A percentile compares a stretch with the other conserved stretches of the same genome.
phyloP scores from a whole-genome alignment of 495 filamentous ascomycete genomes.

The Tetracladium marchalianum region DNA sequence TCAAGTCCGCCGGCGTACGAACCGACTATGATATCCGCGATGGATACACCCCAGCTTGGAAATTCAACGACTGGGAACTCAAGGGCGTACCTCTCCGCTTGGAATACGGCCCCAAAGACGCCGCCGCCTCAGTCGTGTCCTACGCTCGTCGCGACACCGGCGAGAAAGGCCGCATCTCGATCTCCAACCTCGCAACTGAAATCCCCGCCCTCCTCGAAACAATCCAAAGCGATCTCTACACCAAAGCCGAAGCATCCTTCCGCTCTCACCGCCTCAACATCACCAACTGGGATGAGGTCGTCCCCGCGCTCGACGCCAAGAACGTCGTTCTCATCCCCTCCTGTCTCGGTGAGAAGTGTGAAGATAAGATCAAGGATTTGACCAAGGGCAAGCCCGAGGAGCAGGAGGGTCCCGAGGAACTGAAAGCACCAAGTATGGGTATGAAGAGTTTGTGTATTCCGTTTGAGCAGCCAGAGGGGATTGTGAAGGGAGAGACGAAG shows the following conservation, averaged over 20 bases:
- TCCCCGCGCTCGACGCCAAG: slow-evolving; percentile 79
- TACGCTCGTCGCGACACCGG: slow-evolving; percentile 83
- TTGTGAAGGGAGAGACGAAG: slow-evolving; percentile 72
- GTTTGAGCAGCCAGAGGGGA: slow-evolving; percentile 82
- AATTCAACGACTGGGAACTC: slow-evolving; percentile 97
- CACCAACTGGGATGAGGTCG: slow-evolving; percentile 81
- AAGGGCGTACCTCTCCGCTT: slow-evolving; percentile 88
- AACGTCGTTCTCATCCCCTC: slow-evolving; percentile 83
- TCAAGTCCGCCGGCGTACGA: slow-evolving; percentile 59
- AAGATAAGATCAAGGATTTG: slow-evolving; percentile 87
- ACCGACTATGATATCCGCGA: slow-evolving; percentile 70
- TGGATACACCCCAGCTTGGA: slow-evolving; percentile 85
- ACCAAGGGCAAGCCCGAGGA: slow-evolving; percentile 64
- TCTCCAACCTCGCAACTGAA: slow-evolving; percentile 57
- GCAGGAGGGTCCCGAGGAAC: slow-evolving; percentile 59
- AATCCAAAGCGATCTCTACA: slow-evolving; percentile 81
- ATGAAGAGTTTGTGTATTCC: slow-evolving; percentile 97
- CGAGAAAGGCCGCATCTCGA: slow-evolving; percentile 62
- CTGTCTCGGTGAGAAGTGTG: slow-evolving; percentile 72
- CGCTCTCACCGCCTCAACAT: slow-evolving; percentile 67
- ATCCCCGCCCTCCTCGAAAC: slow-evolving; percentile 75
- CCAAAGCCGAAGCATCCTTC: slow-evolving; percentile 68
- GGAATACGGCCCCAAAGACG: slow-evolving; percentile 92
- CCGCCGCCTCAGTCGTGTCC: slow-evolving; percentile 70
- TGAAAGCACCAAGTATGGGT: slow-evolving; percentile 85